phyloP scores from a whole-genome alignment of 2,329 filamentous ascomycete genomes.

The Colletotrichum filicis region DNA sequence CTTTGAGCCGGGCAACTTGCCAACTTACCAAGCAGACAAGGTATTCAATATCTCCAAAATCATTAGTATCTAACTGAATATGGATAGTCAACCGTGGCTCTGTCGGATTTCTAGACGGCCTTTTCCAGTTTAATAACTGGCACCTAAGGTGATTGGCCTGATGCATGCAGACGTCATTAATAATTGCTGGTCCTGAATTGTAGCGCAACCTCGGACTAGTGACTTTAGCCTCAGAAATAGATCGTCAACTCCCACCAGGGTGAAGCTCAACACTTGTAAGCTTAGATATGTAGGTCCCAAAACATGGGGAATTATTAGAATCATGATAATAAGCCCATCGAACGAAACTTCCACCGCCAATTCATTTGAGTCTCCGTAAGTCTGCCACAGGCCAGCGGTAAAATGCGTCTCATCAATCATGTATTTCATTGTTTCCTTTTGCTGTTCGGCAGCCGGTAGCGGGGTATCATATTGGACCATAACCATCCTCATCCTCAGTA shows the following conservation, averaged over 20 bases:
- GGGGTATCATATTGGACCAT: neutral
- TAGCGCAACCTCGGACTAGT: neutral
- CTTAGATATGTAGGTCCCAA: too few relatives aligned
- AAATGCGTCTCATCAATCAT: neutral
- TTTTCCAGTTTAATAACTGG: neutral
- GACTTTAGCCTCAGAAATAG: neutral
- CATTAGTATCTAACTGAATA: neutral
- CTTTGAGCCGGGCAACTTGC: neutral
- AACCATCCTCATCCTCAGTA: conserved; percentile 14
- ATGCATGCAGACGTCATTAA: neutral
- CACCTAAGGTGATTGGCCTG: neutral
- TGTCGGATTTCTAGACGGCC: neutral
- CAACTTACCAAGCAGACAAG: too few relatives aligned
- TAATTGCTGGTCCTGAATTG: neutral
- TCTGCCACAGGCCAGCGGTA: neutral
- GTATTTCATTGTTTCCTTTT: neutral
- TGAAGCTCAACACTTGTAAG: too few relatives aligned
- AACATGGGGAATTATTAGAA: too few relatives aligned
- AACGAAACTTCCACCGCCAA: neutral
- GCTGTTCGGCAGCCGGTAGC: neutral
- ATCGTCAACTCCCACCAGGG: neutral
- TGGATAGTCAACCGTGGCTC: too few relatives aligned
- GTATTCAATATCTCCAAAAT: neutral
- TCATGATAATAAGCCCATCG: neutral
- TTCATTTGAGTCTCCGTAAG: neutral